Evolutionary conservation across 2,329 filamentous ascomycete genomes (phyloP), one percentile per base, ranked within the genome.

Genomic region (Cladosporium halotolerans): DNA sequence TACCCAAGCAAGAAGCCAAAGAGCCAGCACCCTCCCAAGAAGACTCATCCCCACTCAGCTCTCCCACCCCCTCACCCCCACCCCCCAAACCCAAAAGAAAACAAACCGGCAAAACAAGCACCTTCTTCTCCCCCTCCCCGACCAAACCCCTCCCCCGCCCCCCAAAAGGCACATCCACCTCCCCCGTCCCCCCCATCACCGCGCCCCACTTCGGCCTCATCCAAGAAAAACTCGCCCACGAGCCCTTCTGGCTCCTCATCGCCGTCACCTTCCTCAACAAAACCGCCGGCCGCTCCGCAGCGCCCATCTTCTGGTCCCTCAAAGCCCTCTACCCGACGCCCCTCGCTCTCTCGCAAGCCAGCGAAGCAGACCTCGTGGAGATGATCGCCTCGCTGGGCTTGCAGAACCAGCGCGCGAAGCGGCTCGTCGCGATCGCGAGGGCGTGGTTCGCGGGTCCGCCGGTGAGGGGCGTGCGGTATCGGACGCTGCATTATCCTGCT

Each of bases 261-360:
- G 89, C 87, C 10, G 84, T 90, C 4, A 89, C 88, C 0, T 91
- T 96, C 62, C 81, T 96, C 31, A 92, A 92, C 68, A 84, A 86
- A 55, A 96, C 90, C 0, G 77, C 81, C 2, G 91, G 88, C 9
- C 79, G 76, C 44, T 77, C 81, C 9, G 88, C 90, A 3, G 84
- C 93, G 28, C 91, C 91, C 0, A 77, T 86, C 0, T 86, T 95
- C 59, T 84, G 84, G 66, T 66, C 76, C 11, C 74, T 96, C 10
- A 85, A 88, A 61, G 71, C 76, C 10, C 73, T 71, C 2, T 96
- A 88, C 55, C 86, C 88, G 0, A 86, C 83, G 0, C 79, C 87
- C 0, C 66, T 74, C 31, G 74, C 76, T 0, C 77, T 96, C 9
- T 82, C 82, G 1, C 70, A 72, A 1, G 84, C 83, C 23, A 62